Conservation (phyloP, 768 basidiomycete species). For the Xanthoconium stramineum region DNA sequence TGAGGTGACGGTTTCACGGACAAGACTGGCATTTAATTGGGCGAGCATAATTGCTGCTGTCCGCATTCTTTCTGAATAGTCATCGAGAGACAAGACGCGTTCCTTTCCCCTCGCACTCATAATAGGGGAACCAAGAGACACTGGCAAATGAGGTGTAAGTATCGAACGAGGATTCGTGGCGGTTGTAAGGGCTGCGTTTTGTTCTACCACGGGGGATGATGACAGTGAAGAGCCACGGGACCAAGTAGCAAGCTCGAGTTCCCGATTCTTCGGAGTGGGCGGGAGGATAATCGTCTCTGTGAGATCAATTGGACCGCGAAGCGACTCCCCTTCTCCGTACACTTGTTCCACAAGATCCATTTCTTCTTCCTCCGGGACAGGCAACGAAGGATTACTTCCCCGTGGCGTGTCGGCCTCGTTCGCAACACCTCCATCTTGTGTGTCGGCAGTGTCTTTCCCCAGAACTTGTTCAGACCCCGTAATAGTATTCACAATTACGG, state of each 20-base stretch:
- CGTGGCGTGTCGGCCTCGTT: constrained; percentile 18
- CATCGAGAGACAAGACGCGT: constrained; percentile 74
- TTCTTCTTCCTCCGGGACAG: constrained; percentile 66
- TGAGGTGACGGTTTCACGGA: constrained; percentile 47
- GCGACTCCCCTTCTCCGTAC: constrained; percentile 74
- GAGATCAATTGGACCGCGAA: constrained; percentile 73
- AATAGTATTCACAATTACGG: constrained; percentile 20
- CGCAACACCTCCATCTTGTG: constrained; percentile 15
- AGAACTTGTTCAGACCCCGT: constrained; percentile 31
- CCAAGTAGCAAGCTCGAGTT: constrained; percentile 85
- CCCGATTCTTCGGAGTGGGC: constrained; percentile 81
- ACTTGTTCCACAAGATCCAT: constrained; percentile 96
- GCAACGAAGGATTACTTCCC: constrained; percentile 18
- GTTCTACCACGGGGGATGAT: constrained; percentile 43
- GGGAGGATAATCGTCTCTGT: constrained; percentile 84
- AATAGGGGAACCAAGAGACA: constrained; percentile 3
- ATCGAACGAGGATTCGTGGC: constrained; percentile 10
- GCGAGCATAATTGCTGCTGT: constrained; percentile 98
- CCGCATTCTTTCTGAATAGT: constrained; percentile 98
- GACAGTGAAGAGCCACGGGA: constrained; percentile 51
- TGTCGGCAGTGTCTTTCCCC: constrained; percentile 29
- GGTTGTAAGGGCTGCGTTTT: constrained; percentile 27
- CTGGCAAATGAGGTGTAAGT: not conserved
- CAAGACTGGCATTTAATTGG: constrained; percentile 83
- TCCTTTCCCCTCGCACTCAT: constrained; percentile 6